Conservation (phyloP, 495 filamentous ascomycete species). For the Penicillium psychrofluorescens region DNA sequence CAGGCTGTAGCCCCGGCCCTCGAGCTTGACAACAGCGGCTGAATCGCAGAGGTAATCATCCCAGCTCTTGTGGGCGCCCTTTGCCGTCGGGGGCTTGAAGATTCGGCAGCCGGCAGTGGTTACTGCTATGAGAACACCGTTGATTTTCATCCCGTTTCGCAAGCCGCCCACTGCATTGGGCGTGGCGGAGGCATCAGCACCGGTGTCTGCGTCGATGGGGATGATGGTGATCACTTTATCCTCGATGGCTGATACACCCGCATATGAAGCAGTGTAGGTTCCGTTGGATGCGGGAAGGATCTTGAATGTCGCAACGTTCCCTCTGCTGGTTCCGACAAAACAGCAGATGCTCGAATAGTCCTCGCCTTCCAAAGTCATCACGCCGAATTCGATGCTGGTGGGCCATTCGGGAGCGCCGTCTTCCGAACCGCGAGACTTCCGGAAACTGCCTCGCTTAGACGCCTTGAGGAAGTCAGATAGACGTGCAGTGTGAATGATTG, state of each 20-base stretch:
- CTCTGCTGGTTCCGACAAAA: slow-evolving; percentile 82
- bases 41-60: slow-evolving; percentile 74
- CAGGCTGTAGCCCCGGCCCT: slow-evolving; percentile 67
- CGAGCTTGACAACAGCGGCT: slow-evolving; percentile 64
- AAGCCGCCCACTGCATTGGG: slow-evolving; percentile 64
- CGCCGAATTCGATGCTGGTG: slow-evolving; percentile 77
- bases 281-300: slow-evolving; percentile 65
- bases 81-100: slow-evolving; percentile 75
- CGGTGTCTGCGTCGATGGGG: slow-evolving; percentile 72
- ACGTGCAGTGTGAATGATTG: slow-evolving; percentile 69
- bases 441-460: slow-evolving; percentile 64
- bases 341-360: slow-evolving; percentile 89
- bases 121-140: slow-evolving; percentile 64
- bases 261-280: slow-evolving; percentile 65
- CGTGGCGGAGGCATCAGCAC: slow-evolving; percentile 66
- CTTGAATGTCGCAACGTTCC: slow-evolving; percentile 82
- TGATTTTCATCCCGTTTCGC: slow-evolving; percentile 58
- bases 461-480: slow-evolving; percentile 60
- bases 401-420: slow-evolving; percentile 59
- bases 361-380: slow-evolving; percentile 88
- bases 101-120: slow-evolving; percentile 70
- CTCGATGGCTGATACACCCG: slow-evolving; percentile 56
- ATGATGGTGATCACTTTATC: slow-evolving; percentile 68
- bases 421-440: slow-evolving; percentile 38
- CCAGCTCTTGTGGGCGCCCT: slow-evolving; percentile 84